Evolutionary conservation across 352 stramenopile genomes (phyloP).

Genomic region (Plasmopara halstedii): DNA sequence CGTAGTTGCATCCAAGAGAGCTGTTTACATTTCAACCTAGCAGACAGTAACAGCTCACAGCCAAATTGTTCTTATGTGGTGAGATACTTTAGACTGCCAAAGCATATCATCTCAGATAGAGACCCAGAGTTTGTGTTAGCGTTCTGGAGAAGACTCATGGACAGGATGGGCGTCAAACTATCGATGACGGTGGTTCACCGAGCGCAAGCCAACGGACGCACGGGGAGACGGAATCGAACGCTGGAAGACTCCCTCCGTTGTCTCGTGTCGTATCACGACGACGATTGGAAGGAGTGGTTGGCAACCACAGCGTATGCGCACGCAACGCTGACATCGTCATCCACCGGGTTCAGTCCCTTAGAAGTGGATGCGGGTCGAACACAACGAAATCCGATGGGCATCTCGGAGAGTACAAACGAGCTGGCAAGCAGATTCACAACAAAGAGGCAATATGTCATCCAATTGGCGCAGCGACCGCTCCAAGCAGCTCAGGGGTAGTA

Average conservation of each 20-base stretch:
- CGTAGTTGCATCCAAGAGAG: not conserved
- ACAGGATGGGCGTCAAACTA: not conserved
- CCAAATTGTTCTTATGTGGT: not conserved
- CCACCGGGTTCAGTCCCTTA: not conserved
- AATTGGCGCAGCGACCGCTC: not conserved
- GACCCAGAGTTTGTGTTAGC: not conserved
- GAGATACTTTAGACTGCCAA: not conserved
- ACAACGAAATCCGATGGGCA: not conserved
- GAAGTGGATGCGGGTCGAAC: not conserved
- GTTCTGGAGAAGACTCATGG: not conserved
- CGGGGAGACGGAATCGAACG: not conserved
- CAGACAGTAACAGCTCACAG: not conserved
- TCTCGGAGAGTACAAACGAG: slow-evolving; percentile 1
- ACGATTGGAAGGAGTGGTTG: not conserved
- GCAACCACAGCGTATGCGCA: not conserved
- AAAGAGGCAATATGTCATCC: slow-evolving; percentile 5
- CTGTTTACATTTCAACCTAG: too few relatives aligned
- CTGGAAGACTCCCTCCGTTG: not conserved
- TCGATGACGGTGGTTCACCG: not conserved
- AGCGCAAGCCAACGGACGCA: not conserved
- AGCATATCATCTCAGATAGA: not conserved
- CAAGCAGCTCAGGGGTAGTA: not conserved
- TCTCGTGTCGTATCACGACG: not conserved
- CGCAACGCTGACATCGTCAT: not conserved
- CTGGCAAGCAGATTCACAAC: slow-evolving; percentile 8